Conservation (phyloP, 176 grass and related monocot genomes). For the Carex scoparia region DNA sequence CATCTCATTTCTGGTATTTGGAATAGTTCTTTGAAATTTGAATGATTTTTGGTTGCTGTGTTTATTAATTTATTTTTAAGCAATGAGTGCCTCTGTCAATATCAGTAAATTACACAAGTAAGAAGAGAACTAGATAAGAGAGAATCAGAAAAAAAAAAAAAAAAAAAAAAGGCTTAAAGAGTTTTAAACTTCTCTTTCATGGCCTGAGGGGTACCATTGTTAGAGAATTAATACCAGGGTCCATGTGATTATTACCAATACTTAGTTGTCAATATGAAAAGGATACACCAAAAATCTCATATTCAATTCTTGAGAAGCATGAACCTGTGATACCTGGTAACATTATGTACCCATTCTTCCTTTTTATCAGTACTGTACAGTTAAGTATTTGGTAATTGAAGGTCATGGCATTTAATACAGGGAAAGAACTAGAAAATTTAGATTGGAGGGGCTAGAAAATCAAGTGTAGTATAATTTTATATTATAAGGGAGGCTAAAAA, state of each 20-base stretch:
- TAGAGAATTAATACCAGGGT: neutral
- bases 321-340: neutral
- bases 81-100: neutral
- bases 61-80: neutral
- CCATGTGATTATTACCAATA: neutral
- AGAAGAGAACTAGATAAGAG: neutral
- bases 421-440: no score
- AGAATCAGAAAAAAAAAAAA: neutral
- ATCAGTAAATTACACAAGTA: neutral
- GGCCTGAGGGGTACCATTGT: neutral
- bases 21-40: neutral
- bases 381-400: neutral
- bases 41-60: neutral
- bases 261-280: neutral
- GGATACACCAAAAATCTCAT: neutral
- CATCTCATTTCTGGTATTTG: conserved; percentile 4
- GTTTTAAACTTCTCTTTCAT: neutral
- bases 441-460: no score
- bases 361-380: neutral
- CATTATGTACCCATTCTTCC: neutral
- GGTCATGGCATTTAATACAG: neutral
- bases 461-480: no score
- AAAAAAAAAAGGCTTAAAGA: neutral
- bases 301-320: neutral
- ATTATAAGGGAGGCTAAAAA: no score